Conservation (phyloP, 345 rosid species). For the Arabidopsis arenosa region DNA sequence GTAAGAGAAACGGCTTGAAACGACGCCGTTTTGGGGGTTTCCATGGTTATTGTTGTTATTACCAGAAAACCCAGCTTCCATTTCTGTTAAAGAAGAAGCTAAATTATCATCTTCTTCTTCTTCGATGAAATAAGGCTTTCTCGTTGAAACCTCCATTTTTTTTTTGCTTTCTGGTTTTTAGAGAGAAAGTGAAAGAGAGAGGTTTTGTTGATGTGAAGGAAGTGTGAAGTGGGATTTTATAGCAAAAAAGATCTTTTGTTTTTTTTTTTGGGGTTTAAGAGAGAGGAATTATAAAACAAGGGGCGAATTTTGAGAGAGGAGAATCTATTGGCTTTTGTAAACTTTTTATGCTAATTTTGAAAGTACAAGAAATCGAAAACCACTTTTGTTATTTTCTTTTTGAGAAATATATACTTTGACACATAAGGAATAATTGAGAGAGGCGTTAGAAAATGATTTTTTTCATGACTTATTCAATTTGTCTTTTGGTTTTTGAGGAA, state of each 20-base stretch:
- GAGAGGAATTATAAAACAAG: conserved; percentile 42
- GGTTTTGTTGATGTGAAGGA: conserved; percentile 17
- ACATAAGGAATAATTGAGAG: conserved; percentile 31
- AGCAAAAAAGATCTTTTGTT: conserved; percentile 34
- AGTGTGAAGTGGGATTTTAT: conserved; percentile 45
- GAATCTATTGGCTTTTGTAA: conserved; percentile 58
- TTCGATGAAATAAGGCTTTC: conserved; percentile 57
- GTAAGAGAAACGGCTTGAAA: conserved; percentile 52
- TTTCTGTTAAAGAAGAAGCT: conserved; percentile 63
- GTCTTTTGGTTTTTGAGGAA: background rate
- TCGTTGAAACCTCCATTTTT: conserved; percentile 45
- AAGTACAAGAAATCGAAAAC: conserved; percentile 41
- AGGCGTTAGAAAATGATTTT: conserved; percentile 7
- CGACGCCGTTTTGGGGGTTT: conserved; percentile 29
- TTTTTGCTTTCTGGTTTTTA: background rate
- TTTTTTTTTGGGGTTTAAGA: conserved; percentile 21
- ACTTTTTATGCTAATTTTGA: conserved; percentile 20
- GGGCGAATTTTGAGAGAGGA: conserved; percentile 49
- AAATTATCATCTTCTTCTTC: conserved; percentile 56
- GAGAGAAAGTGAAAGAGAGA: conserved; percentile 29
- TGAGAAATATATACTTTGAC: conserved; percentile 22
- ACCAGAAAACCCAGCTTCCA: conserved; percentile 69
- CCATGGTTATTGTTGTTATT: background rate
- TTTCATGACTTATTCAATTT: conserved; percentile 14
- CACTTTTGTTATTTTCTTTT: conserved; percentile 31